Conservation (phyloP, 306 rosid genomes). For the Nissolia schottii region DNA sequence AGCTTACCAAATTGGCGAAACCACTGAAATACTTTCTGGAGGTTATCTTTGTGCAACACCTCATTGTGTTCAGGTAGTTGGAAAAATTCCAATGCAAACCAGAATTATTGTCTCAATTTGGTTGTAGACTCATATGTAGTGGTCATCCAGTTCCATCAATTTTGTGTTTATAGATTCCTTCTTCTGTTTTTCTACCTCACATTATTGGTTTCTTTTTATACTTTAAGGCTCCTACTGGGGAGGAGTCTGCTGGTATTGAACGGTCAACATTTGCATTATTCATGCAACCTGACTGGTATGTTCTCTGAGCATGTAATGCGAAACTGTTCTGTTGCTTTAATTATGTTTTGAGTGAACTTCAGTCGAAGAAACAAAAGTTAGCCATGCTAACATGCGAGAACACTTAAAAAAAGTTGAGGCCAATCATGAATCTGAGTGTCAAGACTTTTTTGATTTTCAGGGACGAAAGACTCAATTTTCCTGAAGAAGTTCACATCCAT, state of each 20-base stretch:
- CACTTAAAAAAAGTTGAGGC: neutral
- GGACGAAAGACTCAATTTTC: constrained; percentile 83
- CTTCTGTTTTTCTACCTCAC: neutral
- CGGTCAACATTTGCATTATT: constrained; percentile 90
- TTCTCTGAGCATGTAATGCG: neutral
- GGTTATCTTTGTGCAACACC: constrained; percentile 96
- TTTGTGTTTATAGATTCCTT: neutral
- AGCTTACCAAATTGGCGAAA: constrained; percentile 97
- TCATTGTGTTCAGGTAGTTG: constrained; percentile 83
- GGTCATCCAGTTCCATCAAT: neutral
- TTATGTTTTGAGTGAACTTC: neutral
- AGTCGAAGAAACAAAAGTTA: neutral
- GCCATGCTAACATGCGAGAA: constrained; percentile 4
- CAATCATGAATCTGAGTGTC: neutral
- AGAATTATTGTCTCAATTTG: neutral
- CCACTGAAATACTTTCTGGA: constrained; percentile 84
- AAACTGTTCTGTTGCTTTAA: constrained; percentile 6
- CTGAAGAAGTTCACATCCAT: constrained; percentile 65
- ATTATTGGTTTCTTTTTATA: neutral
- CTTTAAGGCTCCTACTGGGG: constrained; percentile 74
- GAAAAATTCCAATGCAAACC: neutral
- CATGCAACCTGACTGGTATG: constrained; percentile 97
- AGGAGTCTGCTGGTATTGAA: constrained; percentile 64
- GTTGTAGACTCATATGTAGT: neutral
- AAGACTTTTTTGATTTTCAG: constrained; percentile 42